Conservation (phyloP, 306 rosid species). For the Cicer bijugum region DNA sequence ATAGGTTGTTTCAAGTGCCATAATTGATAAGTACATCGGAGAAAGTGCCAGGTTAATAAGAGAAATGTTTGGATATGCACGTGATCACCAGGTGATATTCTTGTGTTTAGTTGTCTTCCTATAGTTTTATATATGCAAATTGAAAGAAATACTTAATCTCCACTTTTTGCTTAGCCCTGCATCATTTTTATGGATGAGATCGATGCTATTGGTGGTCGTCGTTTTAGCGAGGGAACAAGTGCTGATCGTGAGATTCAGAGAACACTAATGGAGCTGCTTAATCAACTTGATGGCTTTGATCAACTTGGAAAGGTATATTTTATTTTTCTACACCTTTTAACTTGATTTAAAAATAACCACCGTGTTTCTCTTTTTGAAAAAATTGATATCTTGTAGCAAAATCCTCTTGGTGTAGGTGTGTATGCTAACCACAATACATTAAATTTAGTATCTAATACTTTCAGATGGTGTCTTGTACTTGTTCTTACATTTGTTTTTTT, state of each 20-base stretch:
- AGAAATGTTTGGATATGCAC: conserved; percentile 99
- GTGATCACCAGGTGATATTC: conserved; percentile 87
- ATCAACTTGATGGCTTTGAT: conserved; percentile 99
- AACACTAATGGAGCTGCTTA: conserved; percentile 92
- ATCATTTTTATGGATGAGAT: conserved; percentile 99
- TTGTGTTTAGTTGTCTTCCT: conserved; percentile 26
- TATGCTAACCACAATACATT: background rate
- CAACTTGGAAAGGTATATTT: conserved; percentile 85
- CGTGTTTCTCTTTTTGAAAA: background rate
- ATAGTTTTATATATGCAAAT: conserved; percentile 5
- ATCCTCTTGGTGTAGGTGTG: conserved; percentile 1
- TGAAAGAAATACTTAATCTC: conserved; percentile 33
- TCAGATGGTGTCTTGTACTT: background rate
- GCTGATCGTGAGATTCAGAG: conserved; percentile 98
- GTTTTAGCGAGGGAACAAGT: conserved; percentile 96
- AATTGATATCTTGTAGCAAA: background rate
- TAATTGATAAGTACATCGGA: conserved; percentile 91
- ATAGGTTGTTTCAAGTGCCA: conserved; percentile 97
- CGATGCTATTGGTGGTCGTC: conserved; percentile 99
- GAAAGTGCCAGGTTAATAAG: conserved; percentile 94
- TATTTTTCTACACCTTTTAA: conserved; percentile 10
- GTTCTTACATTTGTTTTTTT: background rate
- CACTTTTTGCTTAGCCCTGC: conserved; percentile 71
- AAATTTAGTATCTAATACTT: background rate
- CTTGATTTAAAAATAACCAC: background rate